Conservation (phyloP, 495 filamentous ascomycete genomes). For the Podospora pseudocomata region DNA sequence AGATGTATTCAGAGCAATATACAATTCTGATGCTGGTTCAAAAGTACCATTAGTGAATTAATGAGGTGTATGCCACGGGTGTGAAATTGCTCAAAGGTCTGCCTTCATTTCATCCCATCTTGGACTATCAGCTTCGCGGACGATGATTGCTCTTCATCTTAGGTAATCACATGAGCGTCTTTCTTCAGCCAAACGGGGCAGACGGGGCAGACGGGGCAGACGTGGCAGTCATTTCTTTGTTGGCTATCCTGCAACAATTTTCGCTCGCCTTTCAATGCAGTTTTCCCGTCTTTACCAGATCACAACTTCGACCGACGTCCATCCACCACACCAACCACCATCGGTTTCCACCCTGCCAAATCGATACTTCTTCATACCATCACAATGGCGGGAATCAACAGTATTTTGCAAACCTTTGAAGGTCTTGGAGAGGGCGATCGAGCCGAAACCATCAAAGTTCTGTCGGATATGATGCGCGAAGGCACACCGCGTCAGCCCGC, state of each 20-base stretch:
- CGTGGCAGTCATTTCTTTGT: neutral
- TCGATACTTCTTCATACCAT: neutral
- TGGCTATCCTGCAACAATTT: neutral
- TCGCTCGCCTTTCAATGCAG: neutral
- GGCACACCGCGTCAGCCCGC: constrained; percentile 8
- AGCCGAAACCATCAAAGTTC: constrained; percentile 12
- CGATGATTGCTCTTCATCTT: neutral
- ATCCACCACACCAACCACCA: neutral
- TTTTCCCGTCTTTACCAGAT: neutral
- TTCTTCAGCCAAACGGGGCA: neutral
- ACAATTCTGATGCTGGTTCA: neutral
- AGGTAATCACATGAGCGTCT: neutral
- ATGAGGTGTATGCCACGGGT: neutral
- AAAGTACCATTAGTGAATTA: neutral
- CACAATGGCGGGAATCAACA: constrained; percentile 12
- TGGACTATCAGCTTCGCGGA: neutral
- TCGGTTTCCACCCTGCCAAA: neutral
- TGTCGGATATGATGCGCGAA: constrained; percentile 14
- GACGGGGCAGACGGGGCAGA: no score
- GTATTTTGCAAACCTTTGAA: constrained; percentile 13
- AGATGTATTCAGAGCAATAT: neutral
- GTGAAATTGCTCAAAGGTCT: neutral
- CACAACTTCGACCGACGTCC: neutral
- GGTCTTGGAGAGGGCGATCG: constrained; percentile 11
- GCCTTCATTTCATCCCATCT: neutral